Evolutionary conservation across 352 stramenopile genomes (phyloP).

Genomic region (Globisporangium orthogonon): DNA sequence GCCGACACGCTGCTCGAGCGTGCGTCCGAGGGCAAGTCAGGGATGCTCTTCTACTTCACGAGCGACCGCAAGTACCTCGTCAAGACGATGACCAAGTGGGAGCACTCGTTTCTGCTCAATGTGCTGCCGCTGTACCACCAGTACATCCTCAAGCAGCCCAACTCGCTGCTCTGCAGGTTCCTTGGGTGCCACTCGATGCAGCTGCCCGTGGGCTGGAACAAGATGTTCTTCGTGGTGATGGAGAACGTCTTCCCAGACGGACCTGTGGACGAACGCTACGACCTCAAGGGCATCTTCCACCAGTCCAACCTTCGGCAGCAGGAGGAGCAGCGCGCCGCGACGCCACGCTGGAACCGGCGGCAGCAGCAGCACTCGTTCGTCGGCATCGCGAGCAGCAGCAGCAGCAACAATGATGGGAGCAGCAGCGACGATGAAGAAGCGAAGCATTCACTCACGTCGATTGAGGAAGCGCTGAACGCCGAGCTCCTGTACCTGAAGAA

Average conservation of each 20-base stretch:
- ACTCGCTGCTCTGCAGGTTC: slow-evolving; percentile 75
- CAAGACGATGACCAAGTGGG: slow-evolving; percentile 87
- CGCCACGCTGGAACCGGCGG: slow-evolving; percentile 25
- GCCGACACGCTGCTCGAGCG: slow-evolving; percentile 76
- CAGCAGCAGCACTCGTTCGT: background rate
- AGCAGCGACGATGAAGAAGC: slow-evolving; percentile 5
- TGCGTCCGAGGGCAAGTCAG: slow-evolving; percentile 79
- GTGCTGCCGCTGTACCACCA: slow-evolving; percentile 82
- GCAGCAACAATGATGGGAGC: slow-evolving; percentile 14
- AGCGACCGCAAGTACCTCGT: slow-evolving; percentile 82
- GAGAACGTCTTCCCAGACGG: slow-evolving; percentile 82
- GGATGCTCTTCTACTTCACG: slow-evolving; percentile 88
- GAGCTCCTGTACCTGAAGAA: slow-evolving; percentile 28
- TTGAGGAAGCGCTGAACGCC: slow-evolving; percentile 19
- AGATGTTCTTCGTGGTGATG: slow-evolving; percentile 89
- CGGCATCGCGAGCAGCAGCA: slow-evolving; percentile 8
- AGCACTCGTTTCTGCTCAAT: slow-evolving; percentile 78
- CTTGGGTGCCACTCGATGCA: slow-evolving; percentile 86
- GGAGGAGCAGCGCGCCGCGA: slow-evolving; percentile 27
- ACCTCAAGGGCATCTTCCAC: slow-evolving; percentile 81
- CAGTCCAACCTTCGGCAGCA: slow-evolving; percentile 46
- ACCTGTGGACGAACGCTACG: slow-evolving; percentile 73
- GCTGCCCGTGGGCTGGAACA: slow-evolving; percentile 85
- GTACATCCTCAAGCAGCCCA: slow-evolving; percentile 79
- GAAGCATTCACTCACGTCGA: background rate